A percentile compares a stretch with the other conserved stretches of the same genome.
Conservation (phyloP, 2,329 filamentous ascomycete species). For the Elsinoe australis region DNA sequence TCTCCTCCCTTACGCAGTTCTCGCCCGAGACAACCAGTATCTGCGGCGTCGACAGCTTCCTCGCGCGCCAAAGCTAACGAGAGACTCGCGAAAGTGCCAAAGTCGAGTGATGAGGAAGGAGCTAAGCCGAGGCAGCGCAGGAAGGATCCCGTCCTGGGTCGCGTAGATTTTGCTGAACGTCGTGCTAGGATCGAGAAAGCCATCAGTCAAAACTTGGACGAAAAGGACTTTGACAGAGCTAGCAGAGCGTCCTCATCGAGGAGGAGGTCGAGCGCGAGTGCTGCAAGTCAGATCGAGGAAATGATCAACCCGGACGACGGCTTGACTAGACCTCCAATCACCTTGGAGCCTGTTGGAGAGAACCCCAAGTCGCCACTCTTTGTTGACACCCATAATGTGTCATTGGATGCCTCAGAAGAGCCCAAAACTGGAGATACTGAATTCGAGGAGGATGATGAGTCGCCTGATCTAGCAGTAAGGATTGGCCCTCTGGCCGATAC, state of each 20-base stretch:
- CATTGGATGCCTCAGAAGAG: constrained; percentile 21
- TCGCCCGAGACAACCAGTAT: constrained; percentile 70
- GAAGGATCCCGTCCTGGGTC: constrained; percentile 56
- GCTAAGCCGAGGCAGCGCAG: constrained; percentile 24
- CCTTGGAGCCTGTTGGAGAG: constrained; percentile 13
- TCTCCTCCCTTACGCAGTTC: constrained; percentile 77
- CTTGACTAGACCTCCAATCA: background rate
- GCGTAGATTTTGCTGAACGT: constrained; percentile 77
- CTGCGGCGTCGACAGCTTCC: constrained; percentile 62
- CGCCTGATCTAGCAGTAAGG: constrained; percentile 3
- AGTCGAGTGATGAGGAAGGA: constrained; percentile 18
- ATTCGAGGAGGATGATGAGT: constrained; percentile 43
- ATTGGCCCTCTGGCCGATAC: background rate
- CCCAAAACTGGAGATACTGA: constrained; percentile 34
- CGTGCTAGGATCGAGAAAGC: constrained; percentile 76
- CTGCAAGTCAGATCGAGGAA: constrained; percentile 2
- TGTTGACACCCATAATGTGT: background rate
- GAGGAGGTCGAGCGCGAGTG: constrained; percentile 7
- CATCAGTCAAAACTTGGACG: constrained; percentile 74
- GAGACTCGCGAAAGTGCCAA: constrained; percentile 34
- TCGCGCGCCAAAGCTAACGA: constrained; percentile 60
- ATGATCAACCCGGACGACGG: background rate
- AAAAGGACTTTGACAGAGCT: constrained; percentile 43
- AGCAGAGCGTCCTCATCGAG: constrained; percentile 34
- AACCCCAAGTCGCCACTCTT: constrained; percentile 10